Conservation (phyloP, 345 rosid genomes). For the Balakata baccata region DNA sequence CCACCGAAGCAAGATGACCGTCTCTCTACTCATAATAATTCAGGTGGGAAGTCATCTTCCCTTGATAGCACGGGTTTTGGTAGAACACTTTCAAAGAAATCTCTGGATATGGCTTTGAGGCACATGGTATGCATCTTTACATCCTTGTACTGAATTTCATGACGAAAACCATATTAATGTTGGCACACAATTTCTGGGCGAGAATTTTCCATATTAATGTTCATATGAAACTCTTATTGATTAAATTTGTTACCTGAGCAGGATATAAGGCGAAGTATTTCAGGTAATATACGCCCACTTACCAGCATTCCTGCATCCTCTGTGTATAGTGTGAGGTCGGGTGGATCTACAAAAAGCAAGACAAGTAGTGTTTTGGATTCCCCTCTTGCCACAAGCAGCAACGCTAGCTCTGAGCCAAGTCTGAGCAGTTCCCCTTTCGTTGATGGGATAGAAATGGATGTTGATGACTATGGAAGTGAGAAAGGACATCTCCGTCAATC, state of each 20-base stretch:
- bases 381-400: constrained; percentile 30
- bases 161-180: not conserved
- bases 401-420: constrained; percentile 30
- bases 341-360: constrained; percentile 28
- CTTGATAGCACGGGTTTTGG: constrained; percentile 29
- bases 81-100: constrained; percentile 29
- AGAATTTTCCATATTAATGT: not conserved
- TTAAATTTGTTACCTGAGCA: constrained; percentile 13
- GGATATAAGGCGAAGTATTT: constrained; percentile 29
- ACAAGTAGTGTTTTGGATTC: constrained; percentile 22
- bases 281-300: constrained; percentile 29
- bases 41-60: constrained; percentile 25
- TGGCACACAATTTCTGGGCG: no score
- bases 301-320: constrained; percentile 74
- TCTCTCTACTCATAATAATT: constrained; percentile 26
- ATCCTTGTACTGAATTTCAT: not conserved
- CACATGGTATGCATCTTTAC: constrained; percentile 24
- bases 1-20: constrained; percentile 39
- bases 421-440: constrained; percentile 20
- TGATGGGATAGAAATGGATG: constrained; percentile 23
- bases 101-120: constrained; percentile 34
- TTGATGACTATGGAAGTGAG: constrained; percentile 43
- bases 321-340: constrained; percentile 31
- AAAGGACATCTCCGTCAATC: constrained; percentile 42
- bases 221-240: not conserved